Evolutionary conservation across 495 filamentous ascomycete species (phyloP).

Genomic region (Achaetomiella virescens): DNA sequence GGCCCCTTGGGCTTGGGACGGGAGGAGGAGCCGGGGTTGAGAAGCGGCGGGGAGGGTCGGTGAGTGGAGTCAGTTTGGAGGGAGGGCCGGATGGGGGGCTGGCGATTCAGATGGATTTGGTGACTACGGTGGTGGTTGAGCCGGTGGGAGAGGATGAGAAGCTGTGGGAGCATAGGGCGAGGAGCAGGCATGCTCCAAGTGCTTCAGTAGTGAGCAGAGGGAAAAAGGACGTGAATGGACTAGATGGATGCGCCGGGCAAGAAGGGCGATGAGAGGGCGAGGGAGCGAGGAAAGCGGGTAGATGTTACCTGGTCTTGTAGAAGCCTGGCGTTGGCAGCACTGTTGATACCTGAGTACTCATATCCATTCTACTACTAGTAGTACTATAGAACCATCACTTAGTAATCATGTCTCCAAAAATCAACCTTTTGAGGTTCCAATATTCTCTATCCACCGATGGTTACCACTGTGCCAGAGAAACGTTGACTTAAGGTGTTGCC

Average conservation of each 20-base stretch:
- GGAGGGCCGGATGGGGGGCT: background rate
- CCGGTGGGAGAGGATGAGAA: background rate
- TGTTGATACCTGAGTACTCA: too few relatives aligned
- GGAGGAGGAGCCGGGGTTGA: background rate
- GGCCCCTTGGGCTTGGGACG: constrained; percentile 13
- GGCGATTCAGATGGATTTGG: constrained; percentile 41
- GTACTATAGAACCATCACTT: too few relatives aligned
- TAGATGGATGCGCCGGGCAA: background rate
- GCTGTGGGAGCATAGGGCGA: background rate
- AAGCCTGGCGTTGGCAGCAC: too few relatives aligned
- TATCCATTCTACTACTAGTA: too few relatives aligned
- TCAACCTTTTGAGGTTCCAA: too few relatives aligned
- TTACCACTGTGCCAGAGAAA: too few relatives aligned
- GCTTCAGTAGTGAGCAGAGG: background rate
- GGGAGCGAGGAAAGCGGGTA: too few relatives aligned
- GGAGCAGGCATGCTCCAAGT: background rate
- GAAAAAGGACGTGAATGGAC: background rate
- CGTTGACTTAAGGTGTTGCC: too few relatives aligned
- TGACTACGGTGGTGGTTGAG: constrained; percentile 39
- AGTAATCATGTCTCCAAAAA: too few relatives aligned
- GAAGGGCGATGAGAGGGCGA: too few relatives aligned
- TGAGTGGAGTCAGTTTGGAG: background rate
- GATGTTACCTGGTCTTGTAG: too few relatives aligned
- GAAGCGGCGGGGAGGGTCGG: background rate
- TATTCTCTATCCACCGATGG: too few relatives aligned